phyloP scores from a whole-genome alignment of 257 asterid species.

The Solanum dulcamara region DNA sequence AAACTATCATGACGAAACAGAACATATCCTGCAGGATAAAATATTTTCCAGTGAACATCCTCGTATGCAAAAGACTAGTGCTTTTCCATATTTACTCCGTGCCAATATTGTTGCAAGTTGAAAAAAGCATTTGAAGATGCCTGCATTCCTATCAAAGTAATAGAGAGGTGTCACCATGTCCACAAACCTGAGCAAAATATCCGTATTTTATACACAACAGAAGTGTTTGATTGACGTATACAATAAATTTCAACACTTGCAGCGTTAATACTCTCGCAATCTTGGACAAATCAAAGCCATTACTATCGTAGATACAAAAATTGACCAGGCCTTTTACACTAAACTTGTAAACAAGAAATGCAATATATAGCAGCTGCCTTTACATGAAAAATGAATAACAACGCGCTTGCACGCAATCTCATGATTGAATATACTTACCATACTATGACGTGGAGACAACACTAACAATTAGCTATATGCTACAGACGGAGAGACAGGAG shows the following conservation, averaged over 20 bases:
- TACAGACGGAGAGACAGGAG: not conserved
- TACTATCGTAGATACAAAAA: not conserved
- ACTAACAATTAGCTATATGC: not conserved
- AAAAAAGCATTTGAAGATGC: not conserved
- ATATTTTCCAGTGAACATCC: not conserved
- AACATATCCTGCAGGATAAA: not conserved
- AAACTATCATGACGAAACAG: not conserved
- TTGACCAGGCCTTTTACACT: not conserved
- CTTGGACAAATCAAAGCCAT: not conserved
- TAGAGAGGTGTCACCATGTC: not conserved
- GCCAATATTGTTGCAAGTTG: not conserved
- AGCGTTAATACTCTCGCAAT: not conserved
- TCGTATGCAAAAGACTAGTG: not conserved
- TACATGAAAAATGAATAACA: not conserved
- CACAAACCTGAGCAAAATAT: not conserved
- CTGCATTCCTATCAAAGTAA: not conserved
- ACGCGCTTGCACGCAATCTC: not conserved
- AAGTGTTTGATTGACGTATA: not conserved
- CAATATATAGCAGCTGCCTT: not conserved
- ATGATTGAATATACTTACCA: not conserved
- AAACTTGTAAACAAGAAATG: not conserved
- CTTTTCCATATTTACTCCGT: not conserved
- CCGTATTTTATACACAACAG: not conserved
- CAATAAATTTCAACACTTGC: not conserved
- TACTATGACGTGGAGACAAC: not conserved